Percentiles rank a stretch among this genome's conserved stretches.
phyloP scores from a whole-genome alignment of 768 basidiomycete species.

The Xanthoconium purpureum region DNA sequence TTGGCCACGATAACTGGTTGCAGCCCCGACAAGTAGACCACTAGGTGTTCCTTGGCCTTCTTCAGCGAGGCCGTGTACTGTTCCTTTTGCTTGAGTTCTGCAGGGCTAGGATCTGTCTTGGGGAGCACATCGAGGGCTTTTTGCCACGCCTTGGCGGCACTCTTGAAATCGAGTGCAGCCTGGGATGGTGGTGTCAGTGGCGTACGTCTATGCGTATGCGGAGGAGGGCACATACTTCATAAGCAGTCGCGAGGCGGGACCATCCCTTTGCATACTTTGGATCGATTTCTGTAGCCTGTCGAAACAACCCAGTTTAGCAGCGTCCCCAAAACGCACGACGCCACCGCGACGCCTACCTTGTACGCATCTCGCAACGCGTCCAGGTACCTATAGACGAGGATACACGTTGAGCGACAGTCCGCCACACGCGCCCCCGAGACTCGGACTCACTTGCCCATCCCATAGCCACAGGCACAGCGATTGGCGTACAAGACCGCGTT shows the following conservation, averaged over 20 bases:
- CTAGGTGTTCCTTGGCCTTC: neutral
- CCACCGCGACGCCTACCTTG: neutral
- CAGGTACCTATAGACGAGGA: neutral
- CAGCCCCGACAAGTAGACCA: neutral
- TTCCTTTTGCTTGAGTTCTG: neutral
- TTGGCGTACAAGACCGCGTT: constrained; percentile 1
- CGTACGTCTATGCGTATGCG: neutral
- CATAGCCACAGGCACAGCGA: neutral
- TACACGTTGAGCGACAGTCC: neutral
- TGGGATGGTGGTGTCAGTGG: neutral
- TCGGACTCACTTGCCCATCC: neutral
- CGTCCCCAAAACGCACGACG: too few species aligned
- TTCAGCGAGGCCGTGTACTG: neutral
- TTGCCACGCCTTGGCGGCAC: neutral
- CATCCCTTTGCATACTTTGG: neutral
- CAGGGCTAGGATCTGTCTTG: neutral
- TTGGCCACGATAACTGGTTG: neutral
- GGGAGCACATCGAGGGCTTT: neutral
- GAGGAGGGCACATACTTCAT: neutral
- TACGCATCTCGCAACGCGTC: neutral
- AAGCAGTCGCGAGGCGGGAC: constrained; percentile 2
- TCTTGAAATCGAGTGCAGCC: neutral
- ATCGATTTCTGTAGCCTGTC: neutral
- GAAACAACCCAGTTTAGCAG: too few species aligned
- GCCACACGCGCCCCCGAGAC: neutral